A percentile compares a stretch with the other conserved stretches of the same genome.
phyloP scores from a whole-genome alignment of 495 filamentous ascomycete genomes.

The Aspergillus ostianus region DNA sequence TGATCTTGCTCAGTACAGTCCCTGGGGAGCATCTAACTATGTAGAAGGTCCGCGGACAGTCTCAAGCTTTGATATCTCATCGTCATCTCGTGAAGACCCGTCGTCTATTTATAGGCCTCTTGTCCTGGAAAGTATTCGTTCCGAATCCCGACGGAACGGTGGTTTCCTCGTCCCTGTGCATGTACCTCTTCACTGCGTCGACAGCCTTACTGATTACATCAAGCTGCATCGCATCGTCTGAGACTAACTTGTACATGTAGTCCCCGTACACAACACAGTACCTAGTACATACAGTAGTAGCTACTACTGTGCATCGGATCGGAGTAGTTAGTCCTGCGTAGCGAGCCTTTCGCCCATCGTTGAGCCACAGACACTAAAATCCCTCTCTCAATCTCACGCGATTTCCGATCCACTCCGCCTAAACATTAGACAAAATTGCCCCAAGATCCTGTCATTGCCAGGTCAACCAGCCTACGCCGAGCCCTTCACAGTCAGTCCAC shows the following conservation, averaged over 20 bases:
- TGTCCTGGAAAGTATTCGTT: background rate
- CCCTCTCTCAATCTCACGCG: background rate
- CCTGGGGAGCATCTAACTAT: too few species aligned
- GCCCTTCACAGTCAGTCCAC: background rate
- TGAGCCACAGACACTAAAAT: background rate
- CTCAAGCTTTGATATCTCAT: background rate
- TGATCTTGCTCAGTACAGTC: too few species aligned
- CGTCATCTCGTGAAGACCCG: background rate
- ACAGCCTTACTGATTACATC: background rate
- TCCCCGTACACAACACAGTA: too few species aligned
- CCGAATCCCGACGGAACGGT: background rate
- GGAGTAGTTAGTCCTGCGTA: background rate
- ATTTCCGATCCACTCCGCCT: background rate
- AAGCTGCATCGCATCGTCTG: background rate
- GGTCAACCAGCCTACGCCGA: slow-evolving; percentile 1
- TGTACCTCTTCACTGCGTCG: background rate
- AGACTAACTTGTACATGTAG: too few species aligned
- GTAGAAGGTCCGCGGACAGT: too few species aligned
- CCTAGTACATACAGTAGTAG: too few species aligned
- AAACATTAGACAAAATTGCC: background rate
- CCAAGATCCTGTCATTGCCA: slow-evolving; percentile 1
- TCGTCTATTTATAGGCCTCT: background rate
- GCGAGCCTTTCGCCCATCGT: background rate
- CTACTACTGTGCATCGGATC: too few species aligned
- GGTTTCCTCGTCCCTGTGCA: background rate